phyloP scores from a whole-genome alignment of 352 stramenopile species.

The Phytophthora palmivora region DNA sequence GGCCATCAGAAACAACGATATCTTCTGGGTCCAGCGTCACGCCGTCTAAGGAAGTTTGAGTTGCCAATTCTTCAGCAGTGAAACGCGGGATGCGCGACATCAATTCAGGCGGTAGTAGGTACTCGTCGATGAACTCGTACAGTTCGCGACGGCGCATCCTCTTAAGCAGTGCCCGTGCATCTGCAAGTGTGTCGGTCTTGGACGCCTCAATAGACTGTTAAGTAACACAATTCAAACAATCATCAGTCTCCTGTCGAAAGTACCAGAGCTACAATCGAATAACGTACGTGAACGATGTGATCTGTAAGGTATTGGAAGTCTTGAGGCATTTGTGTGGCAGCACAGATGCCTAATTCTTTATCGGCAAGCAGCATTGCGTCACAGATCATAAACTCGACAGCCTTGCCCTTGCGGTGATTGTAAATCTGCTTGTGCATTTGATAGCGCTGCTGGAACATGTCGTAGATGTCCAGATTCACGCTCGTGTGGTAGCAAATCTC shows the following conservation, averaged over 20 bases:
- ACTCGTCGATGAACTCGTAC: slow-evolving; percentile 90
- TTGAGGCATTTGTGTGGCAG: slow-evolving; percentile 61
- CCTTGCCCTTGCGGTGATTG: slow-evolving; percentile 90
- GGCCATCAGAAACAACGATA: slow-evolving; percentile 82
- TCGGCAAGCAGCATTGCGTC: slow-evolving; percentile 86
- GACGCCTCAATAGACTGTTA: slow-evolving; percentile 78
- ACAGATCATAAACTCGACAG: slow-evolving; percentile 92
- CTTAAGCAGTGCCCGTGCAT: slow-evolving; percentile 73
- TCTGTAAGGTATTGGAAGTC: slow-evolving; percentile 85
- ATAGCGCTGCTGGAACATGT: slow-evolving; percentile 91
- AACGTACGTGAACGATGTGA: slow-evolving; percentile 70
- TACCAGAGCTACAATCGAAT: background rate
- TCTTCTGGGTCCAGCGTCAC: slow-evolving; percentile 66
- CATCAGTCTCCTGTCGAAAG: background rate
- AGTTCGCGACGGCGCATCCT: slow-evolving; percentile 74
- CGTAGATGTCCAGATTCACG: slow-evolving; percentile 89
- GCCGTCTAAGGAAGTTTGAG: slow-evolving; percentile 47
- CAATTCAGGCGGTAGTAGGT: slow-evolving; percentile 67
- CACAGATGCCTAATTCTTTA: slow-evolving; percentile 75
- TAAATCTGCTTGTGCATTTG: slow-evolving; percentile 93
- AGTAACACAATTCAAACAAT: background rate
- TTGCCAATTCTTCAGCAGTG: slow-evolving; percentile 67
- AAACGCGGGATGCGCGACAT: slow-evolving; percentile 58
- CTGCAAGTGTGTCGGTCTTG: slow-evolving; percentile 55
- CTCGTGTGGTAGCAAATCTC: slow-evolving; percentile 92